A percentile compares a stretch with the other conserved stretches of the same genome.
These are phyloP conservation scores for Ogataea paradorogensis DNA, from an alignment of 805 yeast species.

Conservation along the genomic window DNA sequence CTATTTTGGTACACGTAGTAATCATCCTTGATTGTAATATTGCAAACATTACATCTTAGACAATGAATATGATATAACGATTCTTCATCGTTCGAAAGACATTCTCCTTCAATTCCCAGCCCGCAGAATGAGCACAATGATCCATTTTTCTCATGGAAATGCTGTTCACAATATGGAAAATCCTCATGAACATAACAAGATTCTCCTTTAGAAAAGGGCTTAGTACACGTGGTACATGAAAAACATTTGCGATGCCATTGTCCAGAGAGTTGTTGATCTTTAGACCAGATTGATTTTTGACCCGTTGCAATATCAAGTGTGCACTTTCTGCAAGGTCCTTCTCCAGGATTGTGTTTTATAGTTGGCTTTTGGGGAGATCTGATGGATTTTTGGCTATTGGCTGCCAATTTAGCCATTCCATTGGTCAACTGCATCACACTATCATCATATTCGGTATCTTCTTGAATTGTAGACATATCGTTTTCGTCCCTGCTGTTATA, in stretches of 20 bases:
- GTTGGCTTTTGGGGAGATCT: background rate
- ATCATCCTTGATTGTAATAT: slow-evolving; percentile 46
- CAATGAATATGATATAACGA: slow-evolving; percentile 78
- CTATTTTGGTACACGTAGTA: slow-evolving; percentile 49
- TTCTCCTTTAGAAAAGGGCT: slow-evolving; percentile 54
- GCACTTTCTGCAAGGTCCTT: slow-evolving; percentile 84
- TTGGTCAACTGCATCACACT: slow-evolving; percentile 8
- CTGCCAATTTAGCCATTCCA: slow-evolving; percentile 21
- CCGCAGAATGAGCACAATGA: slow-evolving; percentile 72
- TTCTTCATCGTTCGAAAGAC: slow-evolving; percentile 70
- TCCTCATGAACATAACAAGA: slow-evolving; percentile 77
- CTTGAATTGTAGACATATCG: slow-evolving; percentile 36
- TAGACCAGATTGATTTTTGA: slow-evolving; percentile 73
- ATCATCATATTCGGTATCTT: slow-evolving; percentile 32
- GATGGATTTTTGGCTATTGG: slow-evolving; percentile 3
- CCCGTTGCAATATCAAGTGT: slow-evolving; percentile 43
- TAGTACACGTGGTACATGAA: slow-evolving; percentile 62
- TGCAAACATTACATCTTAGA: slow-evolving; percentile 65
- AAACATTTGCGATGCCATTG: slow-evolving; percentile 95
- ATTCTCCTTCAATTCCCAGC: slow-evolving; percentile 82
- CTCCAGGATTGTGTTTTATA: slow-evolving; percentile 49
- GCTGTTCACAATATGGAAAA: slow-evolving; percentile 75
- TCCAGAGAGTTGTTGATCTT: slow-evolving; percentile 78
- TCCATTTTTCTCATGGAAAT: slow-evolving; percentile 72
- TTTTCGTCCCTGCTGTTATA: slow-evolving; percentile 23